Base-by-base conservation (phyloP, 2,329 filamentous ascomycete genomes). In the Trichoderma arundinaceum region DNA sequence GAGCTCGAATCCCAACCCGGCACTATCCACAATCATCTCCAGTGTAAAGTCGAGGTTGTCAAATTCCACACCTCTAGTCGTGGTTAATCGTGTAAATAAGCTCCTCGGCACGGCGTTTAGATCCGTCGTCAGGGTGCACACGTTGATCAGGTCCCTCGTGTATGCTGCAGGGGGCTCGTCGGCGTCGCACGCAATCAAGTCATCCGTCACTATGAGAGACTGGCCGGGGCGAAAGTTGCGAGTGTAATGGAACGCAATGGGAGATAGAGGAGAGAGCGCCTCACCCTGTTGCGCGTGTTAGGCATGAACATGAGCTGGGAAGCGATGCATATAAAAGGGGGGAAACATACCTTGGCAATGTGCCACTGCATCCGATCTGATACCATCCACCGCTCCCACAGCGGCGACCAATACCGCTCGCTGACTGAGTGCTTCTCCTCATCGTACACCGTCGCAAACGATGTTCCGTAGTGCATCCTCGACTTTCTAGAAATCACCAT, bases 301-400 rank as follows among this genome's bases (percentile, higher is more conserved):
- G 2, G 60, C 35, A 38, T 9, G 15, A 51, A 13, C 2, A 2
- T 28, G 22, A 4, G 22, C 22, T 4, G 22, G 22, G 12, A 46
- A 5, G 7, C 19, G 7, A 44, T 10, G 7, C 8, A 15, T 28
- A 39, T n/a, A 28, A 19, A 6, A 64, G 2, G 2, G 19, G 4
- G 12, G 32, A 63, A 49, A 77, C 81, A 71, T 72, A 88, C 89
- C 84, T 92, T 92, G 68, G 88, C 86, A 74, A 93, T 92, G 76
- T 93, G 90, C 91, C 91, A 94, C 77, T 92, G 90, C 90, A 94
- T 93, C 54, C 91, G 84, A 75, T 94, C 90, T 52, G 85, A 88
- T 7, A 94, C 90, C 90, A 92, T 93, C 90, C 90, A 93, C 56
- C 90, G 79, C 78, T 93, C 90, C 90, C 90, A 92, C 28, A 93